Conservation (phyloP, 169 alveolate species). For the Cyclospora cayetanensis region DNA sequence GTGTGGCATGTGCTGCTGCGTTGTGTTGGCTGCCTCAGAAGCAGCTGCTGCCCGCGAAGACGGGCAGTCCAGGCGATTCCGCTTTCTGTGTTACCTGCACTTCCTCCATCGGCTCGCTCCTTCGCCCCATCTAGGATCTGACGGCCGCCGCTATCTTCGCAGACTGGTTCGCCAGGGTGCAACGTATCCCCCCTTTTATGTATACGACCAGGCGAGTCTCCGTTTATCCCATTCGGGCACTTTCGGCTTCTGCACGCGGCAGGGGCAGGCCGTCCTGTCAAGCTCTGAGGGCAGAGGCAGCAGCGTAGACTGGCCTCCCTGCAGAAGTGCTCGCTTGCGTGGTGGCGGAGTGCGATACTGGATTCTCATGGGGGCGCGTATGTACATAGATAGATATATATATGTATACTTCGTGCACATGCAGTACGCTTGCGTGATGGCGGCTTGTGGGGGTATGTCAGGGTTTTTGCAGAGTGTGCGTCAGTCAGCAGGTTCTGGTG, state of each 20-base stretch:
- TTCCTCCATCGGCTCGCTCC: not conserved
- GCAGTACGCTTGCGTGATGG: too few relatives aligned
- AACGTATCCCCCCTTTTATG: slow-evolving; percentile 26
- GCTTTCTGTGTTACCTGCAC: slow-evolving; percentile 27
- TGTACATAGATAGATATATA: too few relatives aligned
- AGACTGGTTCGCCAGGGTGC: slow-evolving; percentile 2
- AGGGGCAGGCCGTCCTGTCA: too few relatives aligned
- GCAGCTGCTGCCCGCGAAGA: slow-evolving; percentile 11
- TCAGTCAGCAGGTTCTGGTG: too few relatives aligned
- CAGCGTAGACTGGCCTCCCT: too few relatives aligned
- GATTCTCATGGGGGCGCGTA: too few relatives aligned
- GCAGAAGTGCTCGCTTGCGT: too few relatives aligned
- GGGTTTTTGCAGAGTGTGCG: too few relatives aligned
- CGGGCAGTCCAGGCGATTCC: not conserved
- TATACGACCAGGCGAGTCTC: slow-evolving; percentile 1
- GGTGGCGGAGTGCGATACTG: too few relatives aligned
- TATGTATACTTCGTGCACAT: too few relatives aligned
- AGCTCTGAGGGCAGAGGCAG: too few relatives aligned
- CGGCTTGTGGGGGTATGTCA: too few relatives aligned
- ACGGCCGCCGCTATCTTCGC: slow-evolving; percentile 36
- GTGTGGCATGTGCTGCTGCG: not conserved
- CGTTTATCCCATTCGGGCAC: not conserved
- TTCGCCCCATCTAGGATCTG: not conserved
- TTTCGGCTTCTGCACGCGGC: not conserved
- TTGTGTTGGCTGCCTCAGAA: not conserved